phyloP scores from a whole-genome alignment of 306 rosid species.

The Dalbergia cochinchinensis region DNA sequence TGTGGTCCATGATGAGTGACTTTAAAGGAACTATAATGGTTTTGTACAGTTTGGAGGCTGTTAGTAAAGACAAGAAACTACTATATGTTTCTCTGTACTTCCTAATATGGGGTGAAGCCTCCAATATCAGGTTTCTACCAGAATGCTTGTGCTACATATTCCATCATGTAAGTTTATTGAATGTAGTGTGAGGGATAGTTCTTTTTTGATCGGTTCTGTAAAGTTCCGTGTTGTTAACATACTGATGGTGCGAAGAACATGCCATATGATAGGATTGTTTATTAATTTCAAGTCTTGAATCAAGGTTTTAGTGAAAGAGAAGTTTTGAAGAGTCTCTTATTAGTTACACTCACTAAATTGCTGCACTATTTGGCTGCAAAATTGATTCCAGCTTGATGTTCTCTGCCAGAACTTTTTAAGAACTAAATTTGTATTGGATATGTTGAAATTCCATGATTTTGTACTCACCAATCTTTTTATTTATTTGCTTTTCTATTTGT shows the following conservation, averaged over 20 bases:
- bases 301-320: neutral
- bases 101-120: slow-evolving; percentile 95
- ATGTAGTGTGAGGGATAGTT: slow-evolving; percentile 3
- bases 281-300: neutral
- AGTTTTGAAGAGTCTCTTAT: neutral
- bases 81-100: slow-evolving; percentile 76
- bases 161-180: slow-evolving; percentile 83
- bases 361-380: slow-evolving; percentile 16
- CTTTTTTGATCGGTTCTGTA: slow-evolving; percentile 3
- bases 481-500: neutral
- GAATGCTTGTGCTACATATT: slow-evolving; percentile 99
- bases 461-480: slow-evolving; percentile 4
- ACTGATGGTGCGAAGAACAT: slow-evolving; percentile 19
- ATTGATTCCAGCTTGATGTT: slow-evolving; percentile 7
- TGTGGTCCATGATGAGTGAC: slow-evolving; percentile 26
- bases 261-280: neutral
- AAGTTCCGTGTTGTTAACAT: slow-evolving; percentile 6
- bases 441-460: neutral
- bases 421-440: neutral
- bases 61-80: slow-evolving; percentile 78
- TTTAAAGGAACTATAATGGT: slow-evolving; percentile 36
- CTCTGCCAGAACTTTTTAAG: neutral
- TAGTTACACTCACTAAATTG: slow-evolving; percentile 29
- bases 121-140: slow-evolving; percentile 92
- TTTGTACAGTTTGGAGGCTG: slow-evolving; percentile 66